These are phyloP conservation scores for Rhodotorula sp. DNA, from an alignment of 1,284 basidiomycete species.

Conservation along the genomic window DNA sequence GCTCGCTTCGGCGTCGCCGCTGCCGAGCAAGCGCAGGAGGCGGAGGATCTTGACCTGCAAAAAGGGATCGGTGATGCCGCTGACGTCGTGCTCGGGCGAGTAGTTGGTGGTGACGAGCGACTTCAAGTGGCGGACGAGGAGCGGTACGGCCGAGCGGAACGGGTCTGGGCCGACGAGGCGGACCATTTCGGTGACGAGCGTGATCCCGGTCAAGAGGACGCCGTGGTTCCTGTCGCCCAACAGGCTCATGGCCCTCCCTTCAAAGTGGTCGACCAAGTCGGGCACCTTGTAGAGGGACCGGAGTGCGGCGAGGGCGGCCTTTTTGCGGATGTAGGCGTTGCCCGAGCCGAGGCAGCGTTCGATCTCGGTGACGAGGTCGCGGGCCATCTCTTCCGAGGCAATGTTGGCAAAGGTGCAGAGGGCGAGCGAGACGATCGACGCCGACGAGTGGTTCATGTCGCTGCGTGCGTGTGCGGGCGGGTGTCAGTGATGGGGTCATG, in stretches of 20 bases:
- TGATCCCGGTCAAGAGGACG: conserved; percentile 88
- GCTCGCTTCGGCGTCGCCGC: conserved; percentile 78
- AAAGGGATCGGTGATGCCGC: conserved; percentile 98
- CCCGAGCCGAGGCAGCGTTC: conserved; percentile 96
- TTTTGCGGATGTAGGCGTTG: conserved; percentile 98
- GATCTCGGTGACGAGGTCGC: conserved; percentile 93
- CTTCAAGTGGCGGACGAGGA: conserved; percentile 93
- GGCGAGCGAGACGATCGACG: conserved; percentile 96
- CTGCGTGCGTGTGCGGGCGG: conserved; percentile 53
- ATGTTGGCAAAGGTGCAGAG: conserved; percentile 99
- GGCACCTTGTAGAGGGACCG: conserved; percentile 95
- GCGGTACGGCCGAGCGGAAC: conserved; percentile 89
- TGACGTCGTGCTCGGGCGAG: conserved; percentile 99
- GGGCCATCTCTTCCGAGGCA: conserved; percentile 97
- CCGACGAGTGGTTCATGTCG: conserved; percentile 99
- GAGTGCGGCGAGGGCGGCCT: conserved; percentile 96
- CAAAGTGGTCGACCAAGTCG: conserved; percentile 92
- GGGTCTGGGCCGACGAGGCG: conserved; percentile 65
- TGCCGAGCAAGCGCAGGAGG: conserved; percentile 83
- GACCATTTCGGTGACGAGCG: conserved; percentile 93
- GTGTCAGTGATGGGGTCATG: background rate
- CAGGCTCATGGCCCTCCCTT: conserved; percentile 80
- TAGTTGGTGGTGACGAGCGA: conserved; percentile 94
- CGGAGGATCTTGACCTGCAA: conserved; percentile 87
- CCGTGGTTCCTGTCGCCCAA: conserved; percentile 96